Percentiles rank a stretch among this genome's conserved stretches.
Evolutionary conservation across 2,329 filamentous ascomycete species (phyloP).

Genomic region (Cryphonectria radicalis): DNA sequence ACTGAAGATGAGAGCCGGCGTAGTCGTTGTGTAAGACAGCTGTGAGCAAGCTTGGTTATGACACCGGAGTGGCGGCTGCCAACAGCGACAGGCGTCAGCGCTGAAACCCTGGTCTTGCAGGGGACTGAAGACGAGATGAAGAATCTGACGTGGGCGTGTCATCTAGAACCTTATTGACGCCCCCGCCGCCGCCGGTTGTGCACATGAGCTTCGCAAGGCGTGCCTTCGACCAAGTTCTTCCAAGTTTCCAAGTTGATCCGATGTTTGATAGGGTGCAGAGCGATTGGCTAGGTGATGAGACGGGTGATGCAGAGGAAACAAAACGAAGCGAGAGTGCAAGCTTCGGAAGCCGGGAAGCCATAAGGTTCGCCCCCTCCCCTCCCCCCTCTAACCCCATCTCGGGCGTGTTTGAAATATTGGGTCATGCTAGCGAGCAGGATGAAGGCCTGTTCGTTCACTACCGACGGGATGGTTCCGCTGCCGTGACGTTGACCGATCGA

Average conservation of each 20-base stretch:
- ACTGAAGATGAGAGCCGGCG: not conserved
- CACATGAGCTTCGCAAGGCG: slow-evolving; percentile 22
- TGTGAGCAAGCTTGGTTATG: slow-evolving; percentile 17
- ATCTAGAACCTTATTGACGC: slow-evolving; percentile 17
- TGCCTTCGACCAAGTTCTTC: slow-evolving; percentile 22
- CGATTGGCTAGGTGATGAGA: slow-evolving; percentile 28
- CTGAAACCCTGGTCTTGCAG: slow-evolving; percentile 25
- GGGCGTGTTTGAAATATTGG: slow-evolving; percentile 19
- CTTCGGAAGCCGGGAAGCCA: not conserved
- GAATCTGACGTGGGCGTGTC: slow-evolving; percentile 28
- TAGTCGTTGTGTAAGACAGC: not conserved
- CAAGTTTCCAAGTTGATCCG: slow-evolving; percentile 18
- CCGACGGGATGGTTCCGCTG: not conserved
- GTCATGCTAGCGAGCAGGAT: not conserved
- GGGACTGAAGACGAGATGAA: slow-evolving; percentile 24
- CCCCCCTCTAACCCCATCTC: slow-evolving; percentile 9
- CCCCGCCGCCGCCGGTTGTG: not conserved
- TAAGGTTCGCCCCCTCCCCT: not conserved
- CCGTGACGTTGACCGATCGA: not conserved
- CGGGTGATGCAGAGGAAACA: slow-evolving; percentile 20
- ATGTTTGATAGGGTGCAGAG: slow-evolving; percentile 18
- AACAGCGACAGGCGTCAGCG: slow-evolving; percentile 24
- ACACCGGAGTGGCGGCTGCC: slow-evolving; percentile 25
- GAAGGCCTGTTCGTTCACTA: not conserved
- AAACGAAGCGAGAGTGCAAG: slow-evolving; percentile 19